Evolutionary conservation across 352 stramenopile genomes (phyloP).

Genomic region (Globisporangium alternatum): DNA sequence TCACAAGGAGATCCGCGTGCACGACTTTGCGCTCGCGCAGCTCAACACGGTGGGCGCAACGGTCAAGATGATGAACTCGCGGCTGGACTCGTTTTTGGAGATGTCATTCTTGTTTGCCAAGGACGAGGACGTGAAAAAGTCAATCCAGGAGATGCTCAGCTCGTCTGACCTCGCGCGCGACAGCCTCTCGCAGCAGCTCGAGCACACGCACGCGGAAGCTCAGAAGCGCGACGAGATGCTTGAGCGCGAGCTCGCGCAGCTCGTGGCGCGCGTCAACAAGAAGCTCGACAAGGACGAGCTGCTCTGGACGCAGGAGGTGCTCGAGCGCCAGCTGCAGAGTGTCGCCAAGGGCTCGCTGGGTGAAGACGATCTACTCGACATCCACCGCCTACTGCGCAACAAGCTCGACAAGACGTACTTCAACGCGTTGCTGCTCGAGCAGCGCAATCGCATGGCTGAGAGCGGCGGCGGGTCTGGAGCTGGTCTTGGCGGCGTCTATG

Average conservation of each 20-base stretch:
- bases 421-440: slow-evolving; percentile 45
- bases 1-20: slow-evolving; percentile 30
- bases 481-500: background rate
- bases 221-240: slow-evolving; percentile 48
- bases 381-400: slow-evolving; percentile 46
- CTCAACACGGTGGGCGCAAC: slow-evolving; percentile 45
- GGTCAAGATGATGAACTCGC: slow-evolving; percentile 62
- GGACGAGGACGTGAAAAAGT: slow-evolving; percentile 72
- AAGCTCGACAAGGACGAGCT: slow-evolving; percentile 78
- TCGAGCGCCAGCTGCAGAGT: slow-evolving; percentile 61
- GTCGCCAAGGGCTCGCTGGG: slow-evolving; percentile 64
- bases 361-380: slow-evolving; percentile 58
- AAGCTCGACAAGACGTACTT: slow-evolving; percentile 69
- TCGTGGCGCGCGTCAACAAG: slow-evolving; percentile 62
- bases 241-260: slow-evolving; percentile 56
- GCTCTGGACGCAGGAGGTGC: slow-evolving; percentile 69
- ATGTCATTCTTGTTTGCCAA: slow-evolving; percentile 64
- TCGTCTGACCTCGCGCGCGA: slow-evolving; percentile 43
- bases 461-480: slow-evolving; percentile 9
- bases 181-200: slow-evolving; percentile 44
- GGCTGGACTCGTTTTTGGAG: slow-evolving; percentile 63
- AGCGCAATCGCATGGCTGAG: slow-evolving; percentile 29
- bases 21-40: slow-evolving; percentile 52
- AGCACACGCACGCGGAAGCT: slow-evolving; percentile 38
- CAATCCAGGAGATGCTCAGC: slow-evolving; percentile 58